Evolutionary conservation across 768 basidiomycete genomes (phyloP).

Genomic region (Lanmaoa pseudosensibilis): DNA sequence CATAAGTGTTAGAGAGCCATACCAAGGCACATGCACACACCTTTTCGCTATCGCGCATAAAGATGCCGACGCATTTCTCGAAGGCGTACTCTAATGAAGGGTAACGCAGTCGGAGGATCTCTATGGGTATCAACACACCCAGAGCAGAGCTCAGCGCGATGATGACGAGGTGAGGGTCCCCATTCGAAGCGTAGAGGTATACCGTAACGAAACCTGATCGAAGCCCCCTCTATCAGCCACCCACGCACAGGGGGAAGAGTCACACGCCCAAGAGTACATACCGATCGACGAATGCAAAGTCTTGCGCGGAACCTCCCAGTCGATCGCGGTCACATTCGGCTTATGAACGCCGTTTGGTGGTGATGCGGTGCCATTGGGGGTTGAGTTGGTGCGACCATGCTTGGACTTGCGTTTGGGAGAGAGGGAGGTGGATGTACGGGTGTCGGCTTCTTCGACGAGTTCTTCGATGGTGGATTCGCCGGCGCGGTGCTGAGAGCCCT

Average conservation of each 20-base stretch:
- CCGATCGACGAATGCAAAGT: constrained; percentile 86
- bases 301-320: constrained; percentile 93
- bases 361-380: constrained; percentile 4
- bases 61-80: constrained; percentile 70
- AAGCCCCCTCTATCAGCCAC: constrained; percentile 7
- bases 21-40: constrained; percentile 34
- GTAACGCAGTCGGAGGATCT: constrained; percentile 69
- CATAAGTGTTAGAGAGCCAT: not conserved
- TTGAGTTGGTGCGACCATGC: constrained; percentile 10
- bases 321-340: constrained; percentile 37
- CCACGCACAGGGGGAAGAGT: not conserved
- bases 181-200: constrained; percentile 53
- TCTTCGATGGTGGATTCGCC: constrained; percentile 25
- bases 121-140: constrained; percentile 67
- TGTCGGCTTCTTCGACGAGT: constrained; percentile 24
- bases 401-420: constrained; percentile 23
- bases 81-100: constrained; percentile 67
- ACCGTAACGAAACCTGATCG: constrained; percentile 61
- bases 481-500: constrained; percentile 23
- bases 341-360: constrained; percentile 6
- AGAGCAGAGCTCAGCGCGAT: constrained; percentile 64
- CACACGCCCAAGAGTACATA: constrained; percentile 37
- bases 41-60: constrained; percentile 90
- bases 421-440: constrained; percentile 1
- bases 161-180: constrained; percentile 52